Evolutionary conservation across 257 asterid species (phyloP).

Genomic region (Solanum phureja): DNA sequence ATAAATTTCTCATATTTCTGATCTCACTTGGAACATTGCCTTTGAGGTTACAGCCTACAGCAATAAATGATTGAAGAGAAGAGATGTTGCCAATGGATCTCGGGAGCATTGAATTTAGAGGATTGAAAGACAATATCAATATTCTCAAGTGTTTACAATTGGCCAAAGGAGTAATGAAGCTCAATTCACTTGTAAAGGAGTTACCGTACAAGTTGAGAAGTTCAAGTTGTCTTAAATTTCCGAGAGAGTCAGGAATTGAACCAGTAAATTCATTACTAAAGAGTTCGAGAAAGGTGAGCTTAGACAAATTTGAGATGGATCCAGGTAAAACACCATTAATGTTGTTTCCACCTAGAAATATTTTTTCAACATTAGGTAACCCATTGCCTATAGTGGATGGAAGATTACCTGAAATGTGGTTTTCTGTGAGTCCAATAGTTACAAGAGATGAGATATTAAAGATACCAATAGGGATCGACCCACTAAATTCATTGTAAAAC

Average conservation of each 20-base stretch:
- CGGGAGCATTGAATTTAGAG: background rate
- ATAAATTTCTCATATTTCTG: conserved; percentile 15
- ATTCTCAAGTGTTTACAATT: conserved; percentile 4
- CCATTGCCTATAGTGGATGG: conserved; percentile 3
- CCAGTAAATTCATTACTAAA: background rate
- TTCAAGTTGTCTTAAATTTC: background rate
- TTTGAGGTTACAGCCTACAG: background rate
- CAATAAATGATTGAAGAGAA: background rate
- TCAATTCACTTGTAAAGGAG: background rate
- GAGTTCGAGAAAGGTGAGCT: background rate
- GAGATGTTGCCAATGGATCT: background rate
- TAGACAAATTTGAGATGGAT: conserved; percentile 10
- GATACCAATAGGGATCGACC: conserved; percentile 9
- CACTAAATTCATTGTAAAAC: conserved; percentile 4
- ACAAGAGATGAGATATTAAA: conserved; percentile 15
- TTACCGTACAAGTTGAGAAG: background rate
- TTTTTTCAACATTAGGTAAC: background rate
- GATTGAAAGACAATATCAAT: background rate
- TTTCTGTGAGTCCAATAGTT: conserved; percentile 4
- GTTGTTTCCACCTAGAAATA: background rate
- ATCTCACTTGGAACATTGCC: background rate
- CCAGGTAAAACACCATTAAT: conserved; percentile 6
- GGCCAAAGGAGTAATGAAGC: conserved; percentile 17
- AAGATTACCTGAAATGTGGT: conserved; percentile 18
- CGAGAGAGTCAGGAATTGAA: conserved; percentile 6